Evolutionary conservation across 108 stramenopile genomes (phyloP), one percentile per base, ranked within the genome.

Genomic region (Cafeteria roenbergensis): DNA sequence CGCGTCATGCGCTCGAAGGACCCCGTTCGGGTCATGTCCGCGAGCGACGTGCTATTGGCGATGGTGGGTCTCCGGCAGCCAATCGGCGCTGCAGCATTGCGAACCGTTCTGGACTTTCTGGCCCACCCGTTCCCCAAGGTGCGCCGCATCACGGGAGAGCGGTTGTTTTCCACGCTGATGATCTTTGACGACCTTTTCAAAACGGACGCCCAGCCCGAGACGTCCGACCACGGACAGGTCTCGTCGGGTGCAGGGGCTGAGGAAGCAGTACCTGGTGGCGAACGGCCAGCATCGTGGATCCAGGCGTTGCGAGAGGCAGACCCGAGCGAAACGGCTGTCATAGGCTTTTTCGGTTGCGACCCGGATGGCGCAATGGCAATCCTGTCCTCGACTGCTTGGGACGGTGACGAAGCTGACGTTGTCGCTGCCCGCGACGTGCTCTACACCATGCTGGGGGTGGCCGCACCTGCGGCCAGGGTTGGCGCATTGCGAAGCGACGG

Each of bases 81-180:
- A 58, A 67, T 72, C 58, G 53, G 67, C 25, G 51, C 78, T 29
- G 74, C 77, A 1, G 65, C 83, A 24, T 57, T 90, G 64, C 62
- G 66, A 1, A 84, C 86, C 63, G 53, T 88, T 6, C 80, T 90
- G 69, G 63, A 42, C 29, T 67, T 92, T 65, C 75, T 93, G 21
- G 76, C 68, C 1, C 93, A 94, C 63, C 80, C 64, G 0, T 97
- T 85, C 69, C 95, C 95, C 36, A 80, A 86, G 29, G 86, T 97
- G 6, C 72, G 95, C 26, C 74, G 82, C 20, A 73, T 76, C 69
- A 77, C 80, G 21, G 92, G 92, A 48, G 90, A 92, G 68, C 82
- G 89, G 62, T 71, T 93, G 55, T 93, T 92, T 63, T 73, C 87
- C 35, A 75, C 75, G 62, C 58, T 93, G 34, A 63, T 87, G 30